phyloP scores from a whole-genome alignment of 2,329 filamentous ascomycete species.

The Venturia aucupariae region DNA sequence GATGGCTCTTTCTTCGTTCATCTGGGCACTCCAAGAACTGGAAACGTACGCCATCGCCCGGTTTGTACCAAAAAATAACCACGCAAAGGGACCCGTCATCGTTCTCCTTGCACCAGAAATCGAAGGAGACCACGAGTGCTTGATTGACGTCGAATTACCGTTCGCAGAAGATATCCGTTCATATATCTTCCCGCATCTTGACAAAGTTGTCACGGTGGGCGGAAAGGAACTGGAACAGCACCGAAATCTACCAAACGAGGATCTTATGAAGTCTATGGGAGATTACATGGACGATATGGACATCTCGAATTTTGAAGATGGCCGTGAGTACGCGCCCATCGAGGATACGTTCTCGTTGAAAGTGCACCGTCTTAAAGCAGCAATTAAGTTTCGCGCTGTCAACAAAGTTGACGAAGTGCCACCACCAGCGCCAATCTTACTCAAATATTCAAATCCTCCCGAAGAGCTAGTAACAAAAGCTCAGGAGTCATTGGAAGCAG shows the following conservation, averaged over 20 bases:
- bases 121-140: constrained; percentile 63
- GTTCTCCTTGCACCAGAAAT: constrained; percentile 73
- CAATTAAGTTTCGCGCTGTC: constrained; percentile 72
- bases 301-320: constrained; percentile 61
- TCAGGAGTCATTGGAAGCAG: constrained; percentile 47
- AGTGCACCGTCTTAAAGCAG: constrained; percentile 82
- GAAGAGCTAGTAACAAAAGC: constrained; percentile 53
- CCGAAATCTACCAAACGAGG: constrained; percentile 67
- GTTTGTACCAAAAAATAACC: constrained; percentile 70
- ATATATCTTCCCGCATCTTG: constrained; percentile 88
- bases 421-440: constrained; percentile 53
- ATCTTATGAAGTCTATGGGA: constrained; percentile 73
- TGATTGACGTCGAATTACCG: constrained; percentile 83
- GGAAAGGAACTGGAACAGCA: constrained; percentile 74
- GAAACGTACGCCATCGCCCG: constrained; percentile 81
- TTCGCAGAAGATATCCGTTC: constrained; percentile 85
- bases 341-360: constrained; percentile 78
- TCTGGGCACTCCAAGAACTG: constrained; percentile 77
- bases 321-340: constrained; percentile 64
- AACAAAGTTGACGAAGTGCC: constrained; percentile 57
- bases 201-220: constrained; percentile 77
- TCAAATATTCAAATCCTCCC: constrained; percentile 65
- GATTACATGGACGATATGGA: constrained; percentile 93
- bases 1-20: constrained; percentile 76
- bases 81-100: constrained; percentile 58